Percentiles rank a stretch among this genome's conserved stretches.
These are phyloP conservation scores for Thermothelomyces thermophilus DNA, from an alignment of 2,329 filamentous ascomycete genomes.

Conservation along the genomic window DNA sequence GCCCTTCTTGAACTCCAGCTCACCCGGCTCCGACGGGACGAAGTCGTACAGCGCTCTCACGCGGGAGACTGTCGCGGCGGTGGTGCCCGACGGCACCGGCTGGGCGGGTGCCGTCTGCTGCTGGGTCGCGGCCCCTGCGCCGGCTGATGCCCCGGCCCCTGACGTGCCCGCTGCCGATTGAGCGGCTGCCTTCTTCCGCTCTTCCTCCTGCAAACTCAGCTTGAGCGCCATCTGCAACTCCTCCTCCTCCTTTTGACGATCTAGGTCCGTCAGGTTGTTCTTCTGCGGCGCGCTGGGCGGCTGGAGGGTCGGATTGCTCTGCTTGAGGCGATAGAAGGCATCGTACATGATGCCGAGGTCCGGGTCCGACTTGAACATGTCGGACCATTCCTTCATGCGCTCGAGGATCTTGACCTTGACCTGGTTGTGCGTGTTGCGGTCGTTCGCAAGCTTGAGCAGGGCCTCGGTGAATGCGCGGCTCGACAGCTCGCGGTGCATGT, in stretches of 20 bases:
- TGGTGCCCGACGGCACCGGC: conserved; percentile 71
- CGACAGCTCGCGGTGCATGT: conserved; percentile 82
- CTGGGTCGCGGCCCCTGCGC: conserved; percentile 29
- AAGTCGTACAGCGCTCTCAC: conserved; percentile 95
- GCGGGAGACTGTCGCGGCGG: conserved; percentile 89
- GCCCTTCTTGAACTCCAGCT: conserved; percentile 92
- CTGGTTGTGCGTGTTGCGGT: conserved; percentile 91
- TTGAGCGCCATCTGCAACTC: conserved; percentile 94
- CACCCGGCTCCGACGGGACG: conserved; percentile 84
- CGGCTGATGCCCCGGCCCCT: conserved; percentile 32
- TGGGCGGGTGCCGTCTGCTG: conserved; percentile 42
- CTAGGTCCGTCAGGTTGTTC: conserved; percentile 79
- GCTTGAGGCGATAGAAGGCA: conserved; percentile 81
- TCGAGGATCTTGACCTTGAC: conserved; percentile 97
- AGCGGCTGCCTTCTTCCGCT: conserved; percentile 47
- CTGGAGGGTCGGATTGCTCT: conserved; percentile 78
- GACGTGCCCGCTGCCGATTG: conserved; percentile 34
- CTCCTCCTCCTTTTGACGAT: conserved; percentile 92
- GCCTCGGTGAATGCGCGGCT: conserved; percentile 93
- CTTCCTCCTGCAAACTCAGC: conserved; percentile 85
- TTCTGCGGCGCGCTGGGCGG: conserved; percentile 91
- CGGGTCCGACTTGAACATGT: conserved; percentile 84
- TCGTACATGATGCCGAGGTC: conserved; percentile 97
- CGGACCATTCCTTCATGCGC: conserved; percentile 91
- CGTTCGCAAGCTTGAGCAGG: conserved; percentile 80